Base-by-base conservation (phyloP, 202 grass and related monocot genomes). In the Zoysia matrella region DNA sequence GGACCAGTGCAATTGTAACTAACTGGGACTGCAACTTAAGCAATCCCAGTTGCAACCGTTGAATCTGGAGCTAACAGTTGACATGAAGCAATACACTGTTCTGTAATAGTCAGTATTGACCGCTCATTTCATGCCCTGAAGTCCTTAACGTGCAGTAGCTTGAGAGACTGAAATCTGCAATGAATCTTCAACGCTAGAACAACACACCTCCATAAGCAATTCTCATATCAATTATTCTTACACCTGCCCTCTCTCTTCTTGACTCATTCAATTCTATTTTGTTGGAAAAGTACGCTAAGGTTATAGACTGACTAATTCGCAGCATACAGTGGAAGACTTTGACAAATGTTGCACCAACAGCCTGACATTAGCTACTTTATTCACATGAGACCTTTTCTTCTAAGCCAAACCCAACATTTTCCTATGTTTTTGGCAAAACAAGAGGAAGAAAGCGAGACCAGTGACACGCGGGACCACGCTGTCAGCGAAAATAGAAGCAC, bases 401-500 rank as follows among this genome's bases (percentile, higher is more conserved):
- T 10, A 46, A 78, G 47, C 10, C 36, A 64, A 40, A 64, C 61
- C 41, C n/a, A 68, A 8, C 53, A 55, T 45, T 60, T 58, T 12
- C 15, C 40, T 4, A 55, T n/a, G 49, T n/a, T 55, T 60, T 65
- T 39, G 7, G 51, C 51, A 11, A 42, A 58, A 86, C 8, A 4
- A 4, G 11, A 4, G 4, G 14, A 62, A 52, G 67, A 4, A 72
- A 78, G 4, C 11, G 2, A 4, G 41, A 16, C 47, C 63, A 69
- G 49, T 14, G 52, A n/a, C 41, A 14, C 9, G 70, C 7, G 10
- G 61, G 11, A 14, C 36, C 15, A 9, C 12, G n/a, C 12, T 46
- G n/a, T 67, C 60, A 80, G 52, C 10, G 36, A 80, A 77, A 71
- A 46, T 73, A 73, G 36, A 56, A 71, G 11, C 55, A 6, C 39